Base-by-base conservation (phyloP, 2,329 filamentous ascomycete genomes). In the Alternaria brassicae region DNA sequence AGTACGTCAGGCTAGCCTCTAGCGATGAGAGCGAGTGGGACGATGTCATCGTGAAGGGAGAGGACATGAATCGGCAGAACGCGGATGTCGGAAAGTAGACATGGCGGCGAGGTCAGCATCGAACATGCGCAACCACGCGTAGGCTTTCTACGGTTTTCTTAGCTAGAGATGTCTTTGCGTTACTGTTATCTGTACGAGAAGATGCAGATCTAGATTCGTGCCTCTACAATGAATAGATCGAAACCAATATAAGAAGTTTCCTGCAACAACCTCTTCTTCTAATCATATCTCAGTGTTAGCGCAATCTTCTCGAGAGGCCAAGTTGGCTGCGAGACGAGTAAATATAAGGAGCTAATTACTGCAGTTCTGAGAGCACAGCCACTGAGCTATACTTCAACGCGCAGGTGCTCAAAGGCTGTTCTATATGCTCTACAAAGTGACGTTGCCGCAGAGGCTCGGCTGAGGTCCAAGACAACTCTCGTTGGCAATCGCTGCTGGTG, bases 61-160 rank as follows among this genome's bases (percentile, higher is more conserved):
- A 53, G 37, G 53, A 50, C 23, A 45, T 53, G 28, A 57, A 57
- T 61, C 9, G 21, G 58, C 30, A 56, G 34, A 53, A 56, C 21
- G 49, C 13, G 41, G 37, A 53, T n/a, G 15, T 53, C 41, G 10
- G 50, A 40, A 56, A 17, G 34, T 52, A 49, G 27, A 60, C 13
- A 56, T 49, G 9, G 34, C 39, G 39, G 19, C 12, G 34, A 49
- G 10, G 49, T 49, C 9, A 17, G 44, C 28, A 36, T 27, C 53
- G 7, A 40, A 39, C 37, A 44, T 45, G 23, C 19, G 23, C 10
- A 39, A 44, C 13, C 32, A 37, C 34, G 6, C n/a, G 34, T 17
- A 36, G 34, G 5, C 34, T 36, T 17, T 36, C 34, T 17, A 8
- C 34, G n/a, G 34, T 17, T 17, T 8, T 36, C 5, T 7, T 34